phyloP scores from a whole-genome alignment of 2,329 filamentous ascomycete species.

The Colletotrichum tanaceti region DNA sequence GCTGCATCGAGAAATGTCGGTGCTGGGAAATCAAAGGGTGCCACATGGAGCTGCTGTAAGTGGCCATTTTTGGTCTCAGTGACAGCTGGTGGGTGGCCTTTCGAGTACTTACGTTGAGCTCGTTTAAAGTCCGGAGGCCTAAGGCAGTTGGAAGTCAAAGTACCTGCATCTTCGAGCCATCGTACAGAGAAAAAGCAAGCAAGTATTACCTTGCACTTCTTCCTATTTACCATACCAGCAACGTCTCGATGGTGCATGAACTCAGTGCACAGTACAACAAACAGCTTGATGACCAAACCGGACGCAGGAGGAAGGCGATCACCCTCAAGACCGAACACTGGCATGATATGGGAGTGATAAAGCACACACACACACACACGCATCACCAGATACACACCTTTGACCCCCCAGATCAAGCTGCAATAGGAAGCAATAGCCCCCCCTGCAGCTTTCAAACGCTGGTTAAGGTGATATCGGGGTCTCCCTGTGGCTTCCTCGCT shows the following conservation, averaged over 20 bases:
- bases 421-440: not conserved
- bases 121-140: not conserved
- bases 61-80: slow-evolving; percentile 5
- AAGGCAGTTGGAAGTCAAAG: not conserved
- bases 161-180: slow-evolving; percentile 27
- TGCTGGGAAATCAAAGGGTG: not conserved
- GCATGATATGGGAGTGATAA: too few relatives aligned
- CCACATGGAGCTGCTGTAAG: slow-evolving; percentile 1
- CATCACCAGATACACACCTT: not conserved
- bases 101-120: not conserved
- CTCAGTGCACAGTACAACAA: not conserved
- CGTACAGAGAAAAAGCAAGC: slow-evolving; percentile 3
- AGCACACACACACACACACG: not conserved
- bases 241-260: not conserved
- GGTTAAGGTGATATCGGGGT: not conserved
- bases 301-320: not conserved
- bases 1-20: not conserved
- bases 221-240: not conserved
- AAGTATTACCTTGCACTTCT: not conserved
- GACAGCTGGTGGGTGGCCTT: slow-evolving; percentile 7
- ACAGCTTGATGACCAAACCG: not conserved
- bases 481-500: not conserved
- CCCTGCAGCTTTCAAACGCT: slow-evolving; percentile 12
- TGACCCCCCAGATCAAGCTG: not conserved
- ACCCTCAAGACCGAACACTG: not conserved